Conservation (phyloP, 192 early-diverging fungal genomes). For the Coemansia asiatica region DNA sequence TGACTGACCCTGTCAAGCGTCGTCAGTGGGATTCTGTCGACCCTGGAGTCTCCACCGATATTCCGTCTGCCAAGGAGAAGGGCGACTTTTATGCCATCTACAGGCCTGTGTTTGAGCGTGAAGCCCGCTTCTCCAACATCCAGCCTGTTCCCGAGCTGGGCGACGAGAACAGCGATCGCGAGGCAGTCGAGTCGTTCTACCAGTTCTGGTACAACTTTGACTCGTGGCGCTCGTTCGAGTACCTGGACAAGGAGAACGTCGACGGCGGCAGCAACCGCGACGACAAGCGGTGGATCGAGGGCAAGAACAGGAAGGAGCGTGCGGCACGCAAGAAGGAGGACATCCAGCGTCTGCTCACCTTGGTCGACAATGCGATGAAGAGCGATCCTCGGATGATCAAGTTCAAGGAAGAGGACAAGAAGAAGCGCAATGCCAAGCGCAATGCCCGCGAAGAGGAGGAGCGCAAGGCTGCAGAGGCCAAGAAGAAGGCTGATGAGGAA, state of each 20-base stretch:
- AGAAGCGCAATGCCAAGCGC: slow-evolving; percentile 87
- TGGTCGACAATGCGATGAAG: slow-evolving; percentile 83
- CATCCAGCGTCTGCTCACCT: slow-evolving; percentile 77
- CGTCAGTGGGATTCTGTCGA: slow-evolving; percentile 97
- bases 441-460: slow-evolving; percentile 78
- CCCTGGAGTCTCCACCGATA: slow-evolving; percentile 70
- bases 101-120: slow-evolving; percentile 80
- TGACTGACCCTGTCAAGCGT: slow-evolving; percentile 86
- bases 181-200: slow-evolving; percentile 79
- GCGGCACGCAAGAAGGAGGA: slow-evolving; percentile 97
- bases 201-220: slow-evolving; percentile 87
- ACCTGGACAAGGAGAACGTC: slow-evolving; percentile 94
- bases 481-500: slow-evolving; percentile 60
- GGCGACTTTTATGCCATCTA: slow-evolving; percentile 82
- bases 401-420: slow-evolving; percentile 90
- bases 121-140: slow-evolving; percentile 88
- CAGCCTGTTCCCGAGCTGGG: slow-evolving; percentile 86
- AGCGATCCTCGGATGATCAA: slow-evolving; percentile 86
- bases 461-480: slow-evolving; percentile 43
- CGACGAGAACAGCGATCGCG: slow-evolving; percentile 59
- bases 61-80: slow-evolving; percentile 74
- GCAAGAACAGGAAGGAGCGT: slow-evolving; percentile 92
- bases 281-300: slow-evolving; percentile 93
- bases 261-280: slow-evolving; percentile 90
- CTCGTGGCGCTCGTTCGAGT: slow-evolving; percentile 98